These are phyloP conservation scores for Aureobasidium namibiae DNA, from an alignment of 2,329 filamentous ascomycete genomes.

Conservation along the genomic window DNA sequence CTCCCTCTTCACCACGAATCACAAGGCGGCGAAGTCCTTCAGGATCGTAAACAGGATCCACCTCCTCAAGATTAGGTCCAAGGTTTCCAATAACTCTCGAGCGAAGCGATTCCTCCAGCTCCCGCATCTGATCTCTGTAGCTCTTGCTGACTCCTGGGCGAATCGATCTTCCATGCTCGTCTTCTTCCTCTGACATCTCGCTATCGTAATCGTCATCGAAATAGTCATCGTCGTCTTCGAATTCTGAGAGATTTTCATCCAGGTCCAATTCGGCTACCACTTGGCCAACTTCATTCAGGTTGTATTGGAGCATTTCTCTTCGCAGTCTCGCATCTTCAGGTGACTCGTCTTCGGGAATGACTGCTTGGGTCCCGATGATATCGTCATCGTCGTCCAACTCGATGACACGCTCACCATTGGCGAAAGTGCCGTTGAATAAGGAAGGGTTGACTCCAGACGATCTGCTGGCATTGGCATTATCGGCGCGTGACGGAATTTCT, in stretches of 20 bases:
- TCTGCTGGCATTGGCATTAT: neutral
- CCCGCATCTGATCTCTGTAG: conserved; percentile 75
- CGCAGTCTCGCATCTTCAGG: conserved; percentile 72
- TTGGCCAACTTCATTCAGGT: conserved; percentile 76
- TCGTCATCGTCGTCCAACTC: conserved; percentile 38
- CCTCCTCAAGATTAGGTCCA: conserved; percentile 38
- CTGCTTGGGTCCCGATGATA: conserved; percentile 34
- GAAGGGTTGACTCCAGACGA: neutral
- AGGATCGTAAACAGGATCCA: conserved; percentile 26
- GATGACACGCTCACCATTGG: conserved; percentile 29
- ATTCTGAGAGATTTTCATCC: conserved; percentile 52
- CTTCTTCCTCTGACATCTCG: conserved; percentile 56
- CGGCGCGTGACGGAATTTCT: neutral
- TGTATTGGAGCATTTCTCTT: conserved; percentile 84
- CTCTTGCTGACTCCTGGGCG: conserved; percentile 60
- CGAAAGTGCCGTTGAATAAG: conserved; percentile 13
- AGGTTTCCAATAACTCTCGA: conserved; percentile 49
- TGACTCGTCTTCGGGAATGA: conserved; percentile 67
- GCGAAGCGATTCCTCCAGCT: conserved; percentile 71
- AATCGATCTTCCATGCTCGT: conserved; percentile 67
- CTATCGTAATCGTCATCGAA: conserved; percentile 36
- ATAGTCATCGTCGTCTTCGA: conserved; percentile 45
- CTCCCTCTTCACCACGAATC: conserved; percentile 29
- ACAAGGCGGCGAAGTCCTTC: conserved; percentile 52
- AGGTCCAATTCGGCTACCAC: conserved; percentile 88